A percentile compares a stretch with the other conserved stretches of the same genome.
These are phyloP conservation scores for Echeveria elegans DNA, from an alignment of 164 flowering plant species.

Conservation along the genomic window DNA sequence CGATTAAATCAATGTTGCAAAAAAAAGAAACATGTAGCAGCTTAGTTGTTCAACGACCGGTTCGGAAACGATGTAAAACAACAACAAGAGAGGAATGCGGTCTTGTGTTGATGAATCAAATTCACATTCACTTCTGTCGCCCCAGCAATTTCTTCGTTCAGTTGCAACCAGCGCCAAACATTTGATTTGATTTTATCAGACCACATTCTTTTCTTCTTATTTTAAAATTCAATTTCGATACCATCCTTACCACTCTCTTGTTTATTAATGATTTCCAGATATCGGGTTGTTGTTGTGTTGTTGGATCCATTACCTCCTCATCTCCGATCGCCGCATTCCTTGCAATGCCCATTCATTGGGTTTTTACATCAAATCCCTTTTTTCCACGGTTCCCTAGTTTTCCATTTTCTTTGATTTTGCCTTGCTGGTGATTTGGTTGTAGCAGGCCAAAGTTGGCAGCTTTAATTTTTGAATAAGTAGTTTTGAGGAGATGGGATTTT, in stretches of 20 bases:
- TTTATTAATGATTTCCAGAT: background rate
- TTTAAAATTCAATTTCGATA: too few relatives aligned
- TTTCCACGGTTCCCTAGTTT: background rate
- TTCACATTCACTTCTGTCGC: background rate
- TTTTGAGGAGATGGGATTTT: background rate
- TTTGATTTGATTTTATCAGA: slow-evolving; percentile 6
- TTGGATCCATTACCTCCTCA: background rate
- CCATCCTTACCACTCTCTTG: too few relatives aligned
- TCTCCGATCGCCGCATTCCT: background rate
- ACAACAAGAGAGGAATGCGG: background rate
- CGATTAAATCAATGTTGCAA: background rate
- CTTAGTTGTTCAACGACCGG: background rate
- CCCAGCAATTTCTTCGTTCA: background rate
- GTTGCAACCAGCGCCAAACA: slow-evolving; percentile 7
- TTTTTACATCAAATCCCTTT: background rate
- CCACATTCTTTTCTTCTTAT: background rate
- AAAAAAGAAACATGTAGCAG: background rate
- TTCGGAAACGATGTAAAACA: background rate
- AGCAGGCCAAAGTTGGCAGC: background rate
- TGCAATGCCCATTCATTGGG: too few relatives aligned
- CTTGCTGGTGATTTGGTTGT: background rate
- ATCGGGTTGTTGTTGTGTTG: background rate
- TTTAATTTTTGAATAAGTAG: background rate
- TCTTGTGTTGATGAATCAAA: background rate
- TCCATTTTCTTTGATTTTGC: background rate